A percentile compares a stretch with the other conserved stretches of the same genome.
Evolutionary conservation across 1,139 yeast genomes (phyloP).

Genomic region (Scheffersomyces stambukii): DNA sequence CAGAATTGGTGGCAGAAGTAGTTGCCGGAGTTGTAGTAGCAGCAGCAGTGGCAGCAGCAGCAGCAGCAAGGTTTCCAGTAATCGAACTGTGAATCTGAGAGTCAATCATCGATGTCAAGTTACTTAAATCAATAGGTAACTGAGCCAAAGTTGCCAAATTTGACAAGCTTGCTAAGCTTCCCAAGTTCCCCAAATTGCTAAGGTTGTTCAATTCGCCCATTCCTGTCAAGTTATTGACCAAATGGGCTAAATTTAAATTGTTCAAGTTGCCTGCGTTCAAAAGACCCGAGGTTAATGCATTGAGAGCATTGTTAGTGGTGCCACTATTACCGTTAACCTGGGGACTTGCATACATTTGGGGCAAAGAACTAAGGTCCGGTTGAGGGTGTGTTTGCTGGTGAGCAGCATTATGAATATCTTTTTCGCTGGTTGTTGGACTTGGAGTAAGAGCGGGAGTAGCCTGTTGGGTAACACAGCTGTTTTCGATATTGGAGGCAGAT

Average conservation of each 20-base stretch:
- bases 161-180: constrained; percentile 37
- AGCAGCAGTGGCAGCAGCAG: constrained; percentile 4
- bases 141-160: constrained; percentile 44
- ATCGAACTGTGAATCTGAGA: constrained; percentile 12
- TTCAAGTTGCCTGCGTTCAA: constrained; percentile 44
- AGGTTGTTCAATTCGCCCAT: constrained; percentile 14
- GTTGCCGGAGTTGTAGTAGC: constrained; percentile 5
- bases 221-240: constrained; percentile 41
- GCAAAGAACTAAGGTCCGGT: no score
- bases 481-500: not conserved
- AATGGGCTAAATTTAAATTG: constrained; percentile 41
- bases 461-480: constrained; percentile 12
- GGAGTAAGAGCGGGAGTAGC: constrained; percentile 19
- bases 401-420: no score
- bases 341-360: no score
- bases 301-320: not conserved
- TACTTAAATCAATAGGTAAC: constrained; percentile 39
- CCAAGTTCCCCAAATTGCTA: constrained; percentile 28
- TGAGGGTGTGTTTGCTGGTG: no score
- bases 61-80: constrained; percentile 4
- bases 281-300: constrained; percentile 14
- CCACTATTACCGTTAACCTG: not conserved
- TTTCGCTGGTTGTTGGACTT: no score
- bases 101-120: constrained; percentile 29
- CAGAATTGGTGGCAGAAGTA: constrained; percentile 11